Evolutionary conservation across 257 asterid genomes (phyloP), one percentile per base, ranked within the genome.

Genomic region (Vinca minor): DNA sequence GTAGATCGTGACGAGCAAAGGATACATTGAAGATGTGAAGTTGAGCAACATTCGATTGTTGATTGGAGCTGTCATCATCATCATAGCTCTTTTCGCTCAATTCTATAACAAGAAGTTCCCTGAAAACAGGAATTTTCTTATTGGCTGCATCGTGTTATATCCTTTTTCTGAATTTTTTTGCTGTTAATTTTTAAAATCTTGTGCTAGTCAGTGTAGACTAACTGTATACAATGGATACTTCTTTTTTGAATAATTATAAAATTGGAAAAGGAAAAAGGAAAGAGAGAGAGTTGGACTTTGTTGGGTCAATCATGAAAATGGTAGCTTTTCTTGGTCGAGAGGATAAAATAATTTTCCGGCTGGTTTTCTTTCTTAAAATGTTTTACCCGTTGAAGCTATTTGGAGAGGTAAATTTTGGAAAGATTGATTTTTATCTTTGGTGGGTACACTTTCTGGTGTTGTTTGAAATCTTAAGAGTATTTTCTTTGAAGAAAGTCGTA

Each of bases 21-120:
- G 99, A 1, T 93, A 77, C 70, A 78, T 81, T 1, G 97, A 93
- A 69, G 87, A 93, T 78, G 86, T 80, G 73, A 89, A 90, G 83
- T 54, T 86, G 89, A 93, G 96, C 68, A 93, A 89, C 79, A 28
- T 83, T 29, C 79, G 94, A 57, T 77, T 93, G 79, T 54, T 90
- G 77, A 68, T 93, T 17, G 97, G 99, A 52, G 63, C 75, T 45
- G 42, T 84, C 65, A 83, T 87, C 67, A 84, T 93, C 53, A 64
- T 75, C 14, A 79, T 90, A 59, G 99, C 97, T 2, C 83, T 93
- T 45, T 82, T 93, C 59, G 97, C 99, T 7, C 95, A 93, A 88
- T 89, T 93, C 71, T 93, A 93, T 83, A 80, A 86, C 69, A 89
- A 89, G 87, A 88, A 93, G 70, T 87, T 90, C 65, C 97, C 95